Conservation (phyloP, 1,284 basidiomycete genomes). For the Trametes versicolor region DNA sequence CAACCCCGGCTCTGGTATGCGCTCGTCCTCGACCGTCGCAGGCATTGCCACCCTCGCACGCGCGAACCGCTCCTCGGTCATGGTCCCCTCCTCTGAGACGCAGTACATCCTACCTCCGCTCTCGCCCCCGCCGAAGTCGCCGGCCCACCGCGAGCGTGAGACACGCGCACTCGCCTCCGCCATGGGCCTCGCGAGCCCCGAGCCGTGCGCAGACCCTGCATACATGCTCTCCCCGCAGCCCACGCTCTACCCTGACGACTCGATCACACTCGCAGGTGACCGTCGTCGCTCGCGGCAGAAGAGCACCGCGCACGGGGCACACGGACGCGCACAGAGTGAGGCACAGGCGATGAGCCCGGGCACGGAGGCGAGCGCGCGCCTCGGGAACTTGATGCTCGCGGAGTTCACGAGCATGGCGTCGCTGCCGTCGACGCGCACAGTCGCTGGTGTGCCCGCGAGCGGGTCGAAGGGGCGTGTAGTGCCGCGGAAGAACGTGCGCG, state of each 20-base stretch:
- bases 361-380: slow-evolving; percentile 54
- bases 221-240: slow-evolving; percentile 52
- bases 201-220: slow-evolving; percentile 38
- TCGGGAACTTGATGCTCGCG: slow-evolving; percentile 69
- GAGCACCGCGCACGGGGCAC: slow-evolving; percentile 24
- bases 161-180: slow-evolving; percentile 62
- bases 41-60: slow-evolving; percentile 29
- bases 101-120: slow-evolving; percentile 43
- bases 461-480: slow-evolving; percentile 26
- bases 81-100: slow-evolving; percentile 45
- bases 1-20: slow-evolving; percentile 52
- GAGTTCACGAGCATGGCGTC: slow-evolving; percentile 54
- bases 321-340: slow-evolving; percentile 35
- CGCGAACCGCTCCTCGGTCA: slow-evolving; percentile 30
- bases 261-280: slow-evolving; percentile 65
- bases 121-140: slow-evolving; percentile 51
- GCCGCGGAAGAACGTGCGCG: slow-evolving; percentile 35
- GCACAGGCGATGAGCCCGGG: slow-evolving; percentile 39
- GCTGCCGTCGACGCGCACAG: slow-evolving; percentile 43
- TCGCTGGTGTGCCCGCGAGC: slow-evolving; percentile 32
- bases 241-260: slow-evolving; percentile 77
- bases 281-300: slow-evolving; percentile 35
- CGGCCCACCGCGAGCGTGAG: slow-evolving; percentile 57
- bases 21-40: slow-evolving; percentile 49
- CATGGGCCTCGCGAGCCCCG: slow-evolving; percentile 55